Evolutionary conservation across 176 grass and related monocot species (phyloP).

Genomic region (Pontederia crassipes): DNA sequence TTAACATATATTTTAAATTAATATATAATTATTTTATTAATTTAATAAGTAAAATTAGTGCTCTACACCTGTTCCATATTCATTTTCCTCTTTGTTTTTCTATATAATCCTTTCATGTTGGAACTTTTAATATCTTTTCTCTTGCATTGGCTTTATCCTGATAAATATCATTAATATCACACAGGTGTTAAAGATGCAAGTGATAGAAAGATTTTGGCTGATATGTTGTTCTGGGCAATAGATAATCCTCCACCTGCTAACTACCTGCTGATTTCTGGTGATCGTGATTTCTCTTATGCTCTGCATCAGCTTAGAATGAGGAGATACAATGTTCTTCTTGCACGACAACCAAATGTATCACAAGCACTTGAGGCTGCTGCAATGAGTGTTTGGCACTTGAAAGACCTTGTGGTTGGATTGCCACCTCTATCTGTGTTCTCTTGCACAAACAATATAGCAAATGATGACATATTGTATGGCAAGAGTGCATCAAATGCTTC

Average conservation of each 20-base stretch:
- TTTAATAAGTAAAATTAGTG: too few relatives aligned
- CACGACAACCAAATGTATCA: conserved; percentile 91
- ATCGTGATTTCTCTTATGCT: conserved; percentile 92
- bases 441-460: conserved; percentile 42
- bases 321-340: conserved; percentile 90
- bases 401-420: conserved; percentile 60
- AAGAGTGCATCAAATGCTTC: conserved; percentile 34
- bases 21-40: too few relatives aligned
- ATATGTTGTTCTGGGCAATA: conserved; percentile 97
- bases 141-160: too few relatives aligned
- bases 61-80: too few relatives aligned
- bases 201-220: conserved; percentile 94
- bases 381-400: conserved; percentile 86
- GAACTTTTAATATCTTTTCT: too few relatives aligned
- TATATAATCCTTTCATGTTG: too few relatives aligned
- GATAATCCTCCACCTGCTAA: conserved; percentile 96
- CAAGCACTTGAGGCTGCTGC: conserved; percentile 74
- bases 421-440: conserved; percentile 54
- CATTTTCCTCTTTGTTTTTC: too few relatives aligned
- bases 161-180: conserved; percentile 9
- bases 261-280: conserved; percentile 90
- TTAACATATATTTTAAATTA: too few relatives aligned
- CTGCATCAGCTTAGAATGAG: conserved; percentile 91
- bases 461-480: conserved; percentile 21
- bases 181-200: conserved; percentile 98